Base-by-base conservation (phyloP, 768 basidiomycete species). In the Solioccasus polychromus region DNA sequence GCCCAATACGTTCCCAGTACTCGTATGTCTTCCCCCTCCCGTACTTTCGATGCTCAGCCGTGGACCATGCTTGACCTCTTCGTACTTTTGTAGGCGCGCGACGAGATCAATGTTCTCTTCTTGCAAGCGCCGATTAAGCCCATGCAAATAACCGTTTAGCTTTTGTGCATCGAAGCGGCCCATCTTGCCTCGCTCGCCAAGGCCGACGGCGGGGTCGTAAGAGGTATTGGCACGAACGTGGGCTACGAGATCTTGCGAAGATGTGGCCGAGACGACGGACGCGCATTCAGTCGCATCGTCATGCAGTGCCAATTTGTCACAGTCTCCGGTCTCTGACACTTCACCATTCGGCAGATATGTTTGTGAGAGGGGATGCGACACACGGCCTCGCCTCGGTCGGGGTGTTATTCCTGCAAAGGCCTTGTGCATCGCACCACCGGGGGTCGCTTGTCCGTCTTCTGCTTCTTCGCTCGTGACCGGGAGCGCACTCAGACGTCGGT, bases 211-310 rank as follows among this genome's bases (percentile, higher is more conserved):
- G 20, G 88, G 88, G 57, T 93, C 92, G 50, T 93, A 91, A 8
- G 90, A 92, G 11, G 89, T 88, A 58, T 95, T 94, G 45, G 80
- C 85, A 8, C 88, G 79, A 39, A 71, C 66, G 59, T 89, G 83
- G 5, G 83, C 81, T 2, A 89, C 90, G 32, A 95, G 71, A 61
- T 95, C 92, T 52, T 94, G 88, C 19, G 92, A 92, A 1, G 90
- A 92, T 1, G 87, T 79, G 1, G 86, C 90, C 4, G 90, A 92
- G 37, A 88, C 71, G 63, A 86, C 82, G 2, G 90, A 92, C 1
- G 73, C 78, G 31, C 77, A 72, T 48, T 83, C 84, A 9, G 64
- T 66, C 4, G 66, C 70, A 12, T 72, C 69, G 47, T 82, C 81
- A 44, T 76, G 14, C 3, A 62, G 64, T 2, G 4, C 9, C 6